These are phyloP conservation scores for Nicotiana rustica DNA, from an alignment of 305 asterid genomes.

Conservation along the genomic window DNA sequence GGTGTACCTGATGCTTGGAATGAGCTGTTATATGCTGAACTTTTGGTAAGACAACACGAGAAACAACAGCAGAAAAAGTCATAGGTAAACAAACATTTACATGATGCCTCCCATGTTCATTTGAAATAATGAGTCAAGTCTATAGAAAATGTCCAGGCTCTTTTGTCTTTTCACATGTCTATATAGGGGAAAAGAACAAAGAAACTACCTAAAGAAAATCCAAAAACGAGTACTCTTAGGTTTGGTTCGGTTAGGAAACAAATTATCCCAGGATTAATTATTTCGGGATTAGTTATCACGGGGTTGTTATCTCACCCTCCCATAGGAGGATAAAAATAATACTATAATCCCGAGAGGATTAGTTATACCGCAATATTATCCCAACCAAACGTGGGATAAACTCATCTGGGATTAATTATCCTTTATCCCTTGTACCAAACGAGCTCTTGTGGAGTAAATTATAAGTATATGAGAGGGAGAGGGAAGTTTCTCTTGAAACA, in stretches of 20 bases:
- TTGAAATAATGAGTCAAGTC: slow-evolving; percentile 37
- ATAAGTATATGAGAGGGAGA: slow-evolving; percentile 29
- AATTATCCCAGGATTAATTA: too few species aligned
- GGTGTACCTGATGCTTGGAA: slow-evolving; percentile 84
- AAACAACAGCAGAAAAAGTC: slow-evolving; percentile 38
- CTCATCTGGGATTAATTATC: too few species aligned
- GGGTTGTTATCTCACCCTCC: too few species aligned
- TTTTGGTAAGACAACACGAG: slow-evolving; percentile 50
- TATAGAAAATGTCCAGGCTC: slow-evolving; percentile 45
- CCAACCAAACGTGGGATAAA: too few species aligned
- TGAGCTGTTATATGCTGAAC: slow-evolving; percentile 64
- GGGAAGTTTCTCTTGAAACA: slow-evolving; percentile 22
- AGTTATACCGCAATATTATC: too few species aligned
- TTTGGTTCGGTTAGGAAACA: too few species aligned
- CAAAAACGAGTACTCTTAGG: slow-evolving; percentile 34
- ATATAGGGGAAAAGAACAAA: slow-evolving; percentile 34
- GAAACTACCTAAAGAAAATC: slow-evolving; percentile 45
- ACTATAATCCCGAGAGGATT: too few species aligned
- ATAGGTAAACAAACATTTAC: slow-evolving; percentile 42
- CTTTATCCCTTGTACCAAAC: too few species aligned
- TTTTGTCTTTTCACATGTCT: slow-evolving; percentile 21
- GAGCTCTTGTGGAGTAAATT: neutral
- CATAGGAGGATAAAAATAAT: too few species aligned
- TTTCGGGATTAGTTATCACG: too few species aligned
- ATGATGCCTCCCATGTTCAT: slow-evolving; percentile 9